Evolutionary conservation across 2,329 filamentous ascomycete species (phyloP), one percentile per base, ranked within the genome.

Genomic region (Exophiala spinifera): DNA sequence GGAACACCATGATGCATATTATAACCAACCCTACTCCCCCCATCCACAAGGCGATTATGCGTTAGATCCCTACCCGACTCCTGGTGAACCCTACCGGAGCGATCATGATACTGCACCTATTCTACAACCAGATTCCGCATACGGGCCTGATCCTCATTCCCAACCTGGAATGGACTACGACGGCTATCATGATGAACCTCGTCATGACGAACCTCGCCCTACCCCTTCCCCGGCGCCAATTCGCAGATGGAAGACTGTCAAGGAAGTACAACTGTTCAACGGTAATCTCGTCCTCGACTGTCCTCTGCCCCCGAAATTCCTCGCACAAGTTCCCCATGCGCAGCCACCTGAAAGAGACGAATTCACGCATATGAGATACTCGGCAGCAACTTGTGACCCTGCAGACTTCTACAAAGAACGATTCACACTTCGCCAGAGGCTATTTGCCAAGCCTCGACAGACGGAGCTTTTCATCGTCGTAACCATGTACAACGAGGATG

Each of bases 401-500:
- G 81, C 84, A 14, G 84, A 95, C 54, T 97, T 96, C 69, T 91
- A 88, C 68, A 85, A 89, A 3, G 85, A 91, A 65, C 89, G 92
- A 57, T 97, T 96, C 65, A 96, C 92, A 1, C 74, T 97, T 55
- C 88, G 92, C 59, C 92, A 97, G 73, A 87, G 84, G 68, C 82
- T 97, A 20, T 96, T 96, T 68, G 90, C 89, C 53, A 96, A 96
- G 71, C 87, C 90, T 3, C 81, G 92, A 51, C 89, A 96, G 67
- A 96, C 92, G 0, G 92, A 97, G 74, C 78, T 97, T 1, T 96
- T 97, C 72, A 96, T 97, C 65, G 92, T 91, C 31, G 84, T 97
- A 50, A 97, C 92, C 54, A 96, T 96, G 92, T 99, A 99, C 77
- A 99, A 99, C 68, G 94, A 99, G 68, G 92, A 99, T 70, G 94